A percentile compares a stretch with the other conserved stretches of the same genome.
These are phyloP conservation scores for Scleroderma bovista DNA, from an alignment of 768 basidiomycete genomes.

Conservation along the genomic window DNA sequence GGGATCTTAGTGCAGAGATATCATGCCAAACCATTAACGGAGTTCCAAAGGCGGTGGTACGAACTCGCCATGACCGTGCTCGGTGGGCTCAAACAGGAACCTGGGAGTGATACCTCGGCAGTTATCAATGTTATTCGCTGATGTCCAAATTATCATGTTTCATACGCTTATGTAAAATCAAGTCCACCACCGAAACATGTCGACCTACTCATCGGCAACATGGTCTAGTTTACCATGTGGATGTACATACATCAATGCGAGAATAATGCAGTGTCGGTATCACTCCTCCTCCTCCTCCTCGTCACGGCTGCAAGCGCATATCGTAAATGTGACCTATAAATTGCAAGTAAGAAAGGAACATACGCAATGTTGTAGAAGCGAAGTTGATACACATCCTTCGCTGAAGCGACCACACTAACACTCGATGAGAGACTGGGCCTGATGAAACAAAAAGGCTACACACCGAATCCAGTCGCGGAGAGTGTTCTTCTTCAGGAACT, in stretches of 20 bases:
- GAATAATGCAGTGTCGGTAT: conserved; percentile 1
- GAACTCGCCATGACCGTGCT: conserved; percentile 61
- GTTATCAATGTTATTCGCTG: conserved; percentile 16
- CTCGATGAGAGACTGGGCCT: conserved; percentile 4
- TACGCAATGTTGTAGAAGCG: conserved; percentile 93
- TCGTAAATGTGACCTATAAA: conserved; percentile 7
- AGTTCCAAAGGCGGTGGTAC: conserved; percentile 66
- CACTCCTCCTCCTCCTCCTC: conserved; percentile 55
- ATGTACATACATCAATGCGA: too few relatives aligned
- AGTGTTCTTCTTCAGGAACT: conserved; percentile 97
- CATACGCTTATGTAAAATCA: too few relatives aligned
- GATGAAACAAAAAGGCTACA: conserved; percentile 13
- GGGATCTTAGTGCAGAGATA: conserved; percentile 60
- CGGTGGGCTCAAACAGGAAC: conserved; percentile 43
- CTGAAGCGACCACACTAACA: conserved; percentile 79
- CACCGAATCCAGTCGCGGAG: conserved; percentile 96
- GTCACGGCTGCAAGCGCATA: conserved; percentile 30
- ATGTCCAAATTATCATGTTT: background rate
- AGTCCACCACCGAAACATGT: too few relatives aligned
- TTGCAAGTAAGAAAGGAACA: conserved; percentile 23
- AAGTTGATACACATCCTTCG: conserved; percentile 91
- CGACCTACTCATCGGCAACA: too few relatives aligned
- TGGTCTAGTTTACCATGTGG: background rate
- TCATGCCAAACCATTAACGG: conserved; percentile 52
- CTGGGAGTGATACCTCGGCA: conserved; percentile 13